Percentiles rank a stretch among this genome's conserved stretches.
phyloP scores from a whole-genome alignment of 495 filamentous ascomycete species.

The Trichodelitschia bisporula region DNA sequence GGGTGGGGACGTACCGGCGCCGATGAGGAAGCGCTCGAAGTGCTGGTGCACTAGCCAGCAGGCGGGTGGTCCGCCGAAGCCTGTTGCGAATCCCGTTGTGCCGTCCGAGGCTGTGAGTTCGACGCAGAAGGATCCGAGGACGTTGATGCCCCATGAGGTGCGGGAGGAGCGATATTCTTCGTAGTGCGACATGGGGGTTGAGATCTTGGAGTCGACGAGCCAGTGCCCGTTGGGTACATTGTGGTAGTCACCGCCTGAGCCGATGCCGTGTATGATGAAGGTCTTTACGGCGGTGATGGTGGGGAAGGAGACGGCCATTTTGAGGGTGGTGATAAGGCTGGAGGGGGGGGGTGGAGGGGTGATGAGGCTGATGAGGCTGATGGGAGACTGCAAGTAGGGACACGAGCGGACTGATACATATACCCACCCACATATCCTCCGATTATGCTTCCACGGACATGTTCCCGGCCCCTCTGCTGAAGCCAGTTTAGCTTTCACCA shows the following conservation, averaged over 20 bases:
- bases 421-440: no score
- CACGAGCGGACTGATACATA: not conserved
- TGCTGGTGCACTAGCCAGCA: conserved; percentile 85
- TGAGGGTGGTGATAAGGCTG: conserved; percentile 2
- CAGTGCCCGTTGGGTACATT: conserved; percentile 86
- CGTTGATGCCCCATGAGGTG: conserved; percentile 90
- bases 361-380: not conserved
- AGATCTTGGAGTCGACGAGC: conserved; percentile 76
- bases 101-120: conserved; percentile 76
- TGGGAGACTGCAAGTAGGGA: not conserved
- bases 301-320: conserved; percentile 22
- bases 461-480: no score
- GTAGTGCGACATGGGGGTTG: conserved; percentile 75
- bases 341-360: not conserved
- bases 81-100: conserved; percentile 75
- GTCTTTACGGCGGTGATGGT: conserved; percentile 61
- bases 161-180: conserved; percentile 65
- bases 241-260: conserved; percentile 82
- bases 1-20: conserved; percentile 26
- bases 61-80: conserved; percentile 78
- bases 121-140: conserved; percentile 80
- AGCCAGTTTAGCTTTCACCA: no score
- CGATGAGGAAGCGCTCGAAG: conserved; percentile 74
- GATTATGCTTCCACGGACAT: no score
- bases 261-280: conserved; percentile 64